Evolutionary conservation across 805 yeast species (phyloP), one percentile per base, ranked within the genome.

Genomic region (Cyberlindnera samutprakarnensis): DNA sequence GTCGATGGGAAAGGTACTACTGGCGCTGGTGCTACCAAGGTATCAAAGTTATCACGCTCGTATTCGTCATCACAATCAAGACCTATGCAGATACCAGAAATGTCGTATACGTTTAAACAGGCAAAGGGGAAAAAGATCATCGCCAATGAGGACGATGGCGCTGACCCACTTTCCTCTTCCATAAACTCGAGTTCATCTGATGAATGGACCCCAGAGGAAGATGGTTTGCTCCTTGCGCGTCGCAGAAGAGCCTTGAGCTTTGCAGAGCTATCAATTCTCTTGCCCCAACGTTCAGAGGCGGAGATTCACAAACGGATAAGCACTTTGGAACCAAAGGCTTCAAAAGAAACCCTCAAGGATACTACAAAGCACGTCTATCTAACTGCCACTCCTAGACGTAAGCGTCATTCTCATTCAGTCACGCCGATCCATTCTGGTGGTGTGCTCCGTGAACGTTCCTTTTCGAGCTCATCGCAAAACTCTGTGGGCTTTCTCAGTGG

Each of bases 271-370:
- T 68, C 80, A 12, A 77, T 85, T 21, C 56, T 86, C 32, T 61
- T 86, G 26, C 90, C 92, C 12, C 70, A 68, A 36, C 70, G 85
- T 41, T 66, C 92, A 0, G 87, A 81, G 50, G 64, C 64, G n/a
- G 92, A 84, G 44, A 86, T 86, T 26, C 66, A 72, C 64, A 56
- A 68, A 23, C 64, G 92, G 39, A 70, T 81, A 15, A 71, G 64
- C 30, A 57, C 64, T 31, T 50, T 75, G 24, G 66, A 61, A 14
- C 25, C 28, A 7, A 28, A 30, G 32, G 30, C 40, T 4, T 32
- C 37, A 1, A 24, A 31, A 3, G 19, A 29, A n/a, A 37, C 29
- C 14, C 9, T 29, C 16, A 31, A 18, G 14, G 37, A 38, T 5
- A 9, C 25, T 3, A 35, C 38, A n/a, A 38, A 32, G 21, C 5